Conservation (phyloP, 1,139 yeast genomes). For the Zygotorulaspora mrakii region DNA sequence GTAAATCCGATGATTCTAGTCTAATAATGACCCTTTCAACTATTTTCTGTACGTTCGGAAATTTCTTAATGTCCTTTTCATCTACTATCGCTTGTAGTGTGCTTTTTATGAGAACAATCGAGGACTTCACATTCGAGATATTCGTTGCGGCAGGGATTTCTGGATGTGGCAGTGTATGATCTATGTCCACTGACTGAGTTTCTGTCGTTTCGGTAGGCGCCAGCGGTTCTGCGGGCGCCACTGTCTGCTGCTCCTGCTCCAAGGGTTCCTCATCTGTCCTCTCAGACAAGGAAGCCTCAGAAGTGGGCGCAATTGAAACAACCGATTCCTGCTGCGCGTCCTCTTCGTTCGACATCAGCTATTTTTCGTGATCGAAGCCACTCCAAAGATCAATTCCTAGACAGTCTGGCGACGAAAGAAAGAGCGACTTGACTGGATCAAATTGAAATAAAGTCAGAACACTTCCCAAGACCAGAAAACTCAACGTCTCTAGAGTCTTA, state of each 20-base stretch:
- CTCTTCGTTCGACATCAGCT: constrained; percentile 13
- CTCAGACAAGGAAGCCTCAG: constrained; percentile 12
- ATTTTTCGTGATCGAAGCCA: too few relatives aligned
- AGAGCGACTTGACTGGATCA: neutral
- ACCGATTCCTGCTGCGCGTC: constrained; percentile 16
- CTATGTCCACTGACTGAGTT: constrained; percentile 5
- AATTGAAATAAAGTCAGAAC: too few relatives aligned
- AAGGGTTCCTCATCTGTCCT: constrained; percentile 4
- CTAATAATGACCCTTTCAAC: constrained; percentile 29
- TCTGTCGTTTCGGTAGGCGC: constrained; percentile 1
- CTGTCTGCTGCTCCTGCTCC: constrained; percentile 30
- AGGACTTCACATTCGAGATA: constrained; percentile 28
- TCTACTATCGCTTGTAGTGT: constrained; percentile 31
- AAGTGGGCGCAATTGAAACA: constrained; percentile 16
- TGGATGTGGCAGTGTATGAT: constrained; percentile 21
- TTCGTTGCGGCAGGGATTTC: constrained; percentile 15
- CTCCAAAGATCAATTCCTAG: neutral
- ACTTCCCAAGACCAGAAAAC: too few relatives aligned
- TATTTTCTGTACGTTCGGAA: constrained; percentile 28
- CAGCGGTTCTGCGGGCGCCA: constrained; percentile 8
- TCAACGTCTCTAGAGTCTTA: too few relatives aligned
- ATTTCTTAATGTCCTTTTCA: constrained; percentile 33
- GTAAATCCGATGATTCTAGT: constrained; percentile 25
- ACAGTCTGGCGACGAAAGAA: neutral
- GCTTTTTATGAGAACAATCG: constrained; percentile 29